Base-by-base conservation (phyloP, 2,329 filamentous ascomycete genomes). In the Verticillium dahliae region DNA sequence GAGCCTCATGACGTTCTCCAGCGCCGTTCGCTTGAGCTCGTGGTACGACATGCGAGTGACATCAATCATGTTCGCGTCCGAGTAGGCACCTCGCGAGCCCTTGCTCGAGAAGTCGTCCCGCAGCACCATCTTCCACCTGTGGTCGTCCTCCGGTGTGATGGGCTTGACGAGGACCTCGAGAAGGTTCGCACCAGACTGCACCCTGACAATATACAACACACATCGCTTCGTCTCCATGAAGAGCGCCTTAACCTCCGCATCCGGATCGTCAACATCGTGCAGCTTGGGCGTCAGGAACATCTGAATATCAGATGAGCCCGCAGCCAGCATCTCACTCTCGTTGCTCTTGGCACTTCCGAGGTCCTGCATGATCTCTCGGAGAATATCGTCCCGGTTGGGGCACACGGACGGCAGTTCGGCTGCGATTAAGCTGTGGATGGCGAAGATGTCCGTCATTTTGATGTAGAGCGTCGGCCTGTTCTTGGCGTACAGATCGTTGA, bases 211-310 rank as follows among this genome's bases (percentile, higher is more conserved):
- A 76, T 98, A 99, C 65, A 99, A 80, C 50, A 98, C 90, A 71
- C 95, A 97, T 69, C 95, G 88, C 78, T 99, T 99, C 2, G 95
- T 98, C 77, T 98, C 95, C 87, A 97, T 98, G 74, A 97, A 97
- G 3, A 99, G 82, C 1, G 92, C 84, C 76, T 98, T 97, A 65
- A 95, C 82, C 63, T 95, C 90, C 4, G 93, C 92, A 71, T 98
- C 94, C 4, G 95, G 94, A 72, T 99, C 95, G 69, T 96, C 91
- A 64, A 92, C 80, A 69, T 96, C 90, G 71, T 96, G 92, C 60
- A 96, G 85, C 74, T 95, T 96, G 41, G 93, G 91, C 55, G 90
- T 95, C 54, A 97, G 79, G 63, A 92, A 96, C 80, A 97, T 87
- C 63, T 91, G 92, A 64, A 97, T 96, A 74, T 97, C 93, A 1